These are phyloP conservation scores for Pichia sp. DNA, from an alignment of 1,139 yeast genomes.

Conservation along the genomic window DNA sequence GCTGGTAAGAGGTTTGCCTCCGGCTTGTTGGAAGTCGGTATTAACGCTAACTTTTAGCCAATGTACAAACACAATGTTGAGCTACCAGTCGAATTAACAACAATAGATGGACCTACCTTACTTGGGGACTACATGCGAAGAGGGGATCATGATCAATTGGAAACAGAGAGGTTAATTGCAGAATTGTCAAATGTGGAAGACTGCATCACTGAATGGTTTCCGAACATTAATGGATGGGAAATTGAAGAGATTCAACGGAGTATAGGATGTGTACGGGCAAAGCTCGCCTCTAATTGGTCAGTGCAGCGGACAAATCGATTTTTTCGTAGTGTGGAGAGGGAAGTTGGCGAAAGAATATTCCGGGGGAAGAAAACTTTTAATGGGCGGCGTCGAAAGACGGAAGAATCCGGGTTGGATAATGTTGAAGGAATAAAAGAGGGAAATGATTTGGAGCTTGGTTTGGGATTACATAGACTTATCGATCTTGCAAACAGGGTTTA, in stretches of 20 bases:
- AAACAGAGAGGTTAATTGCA: neutral
- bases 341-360: neutral
- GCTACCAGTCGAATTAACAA: neutral
- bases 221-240: conserved; percentile 17
- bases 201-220: conserved; percentile 8
- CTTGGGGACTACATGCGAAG: neutral
- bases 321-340: conserved; percentile 1
- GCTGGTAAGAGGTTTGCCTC: neutral
- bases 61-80: conserved; percentile 1
- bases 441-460: conserved; percentile 10
- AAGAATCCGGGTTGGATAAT: neutral
- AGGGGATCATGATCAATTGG: neutral
- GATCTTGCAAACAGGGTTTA: conserved; percentile 58
- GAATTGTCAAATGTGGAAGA: neutral
- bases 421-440: neutral
- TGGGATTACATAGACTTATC: conserved; percentile 35
- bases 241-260: conserved; percentile 23
- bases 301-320: conserved; percentile 9
- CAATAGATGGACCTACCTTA: neutral
- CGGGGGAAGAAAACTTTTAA: neutral
- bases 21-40: neutral
- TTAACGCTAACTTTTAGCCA: neutral
- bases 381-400: neutral
- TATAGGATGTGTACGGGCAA: conserved; percentile 15
- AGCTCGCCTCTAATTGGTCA: conserved; percentile 29